A percentile compares a stretch with the other conserved stretches of the same genome.
These are phyloP conservation scores for Ceratocystiopsis sp. DNA, from an alignment of 2,329 filamentous ascomycete species.

Conservation along the genomic window DNA sequence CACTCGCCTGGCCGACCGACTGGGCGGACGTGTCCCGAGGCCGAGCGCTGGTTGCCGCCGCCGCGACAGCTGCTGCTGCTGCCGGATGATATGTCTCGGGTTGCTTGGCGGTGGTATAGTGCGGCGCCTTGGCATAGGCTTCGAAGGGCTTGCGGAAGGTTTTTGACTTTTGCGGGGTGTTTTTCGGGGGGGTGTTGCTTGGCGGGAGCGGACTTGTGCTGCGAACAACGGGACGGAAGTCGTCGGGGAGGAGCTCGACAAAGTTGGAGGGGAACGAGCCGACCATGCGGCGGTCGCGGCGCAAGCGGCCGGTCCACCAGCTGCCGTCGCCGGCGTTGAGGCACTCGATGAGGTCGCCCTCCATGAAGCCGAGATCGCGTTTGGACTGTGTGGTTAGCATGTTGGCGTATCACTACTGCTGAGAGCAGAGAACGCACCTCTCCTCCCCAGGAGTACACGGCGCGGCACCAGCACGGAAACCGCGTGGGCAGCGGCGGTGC, in stretches of 20 bases:
- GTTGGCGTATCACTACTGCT: background rate
- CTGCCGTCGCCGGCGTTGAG: conserved; percentile 93
- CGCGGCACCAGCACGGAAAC: conserved; percentile 7
- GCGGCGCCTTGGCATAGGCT: conserved; percentile 48
- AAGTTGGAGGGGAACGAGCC: conserved; percentile 96
- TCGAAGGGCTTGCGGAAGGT: conserved; percentile 51
- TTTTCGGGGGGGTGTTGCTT: conserved; percentile 35
- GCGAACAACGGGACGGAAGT: conserved; percentile 60
- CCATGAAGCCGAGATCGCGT: conserved; percentile 88
- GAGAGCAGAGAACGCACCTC: conserved; percentile 33
- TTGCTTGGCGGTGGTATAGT: conserved; percentile 46
- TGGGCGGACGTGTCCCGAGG: too few species aligned
- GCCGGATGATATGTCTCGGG: conserved; percentile 27
- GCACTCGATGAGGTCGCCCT: conserved; percentile 95
- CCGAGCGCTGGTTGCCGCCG: too few species aligned
- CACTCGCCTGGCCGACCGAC: too few species aligned
- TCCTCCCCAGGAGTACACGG: conserved; percentile 71
- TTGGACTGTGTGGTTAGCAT: conserved; percentile 42
- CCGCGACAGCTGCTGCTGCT: background rate
- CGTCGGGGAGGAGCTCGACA: conserved; percentile 71
- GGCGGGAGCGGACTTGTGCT: conserved; percentile 42
- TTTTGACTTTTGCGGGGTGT: conserved; percentile 40
- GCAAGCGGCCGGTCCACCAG: conserved; percentile 94
- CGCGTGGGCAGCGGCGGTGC: conserved; percentile 5
- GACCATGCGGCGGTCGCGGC: conserved; percentile 75